A percentile compares a stretch with the other conserved stretches of the same genome.
These are phyloP conservation scores for Fallopia convolvulus DNA, from an alignment of 148 eudicot species.

Conservation along the genomic window DNA sequence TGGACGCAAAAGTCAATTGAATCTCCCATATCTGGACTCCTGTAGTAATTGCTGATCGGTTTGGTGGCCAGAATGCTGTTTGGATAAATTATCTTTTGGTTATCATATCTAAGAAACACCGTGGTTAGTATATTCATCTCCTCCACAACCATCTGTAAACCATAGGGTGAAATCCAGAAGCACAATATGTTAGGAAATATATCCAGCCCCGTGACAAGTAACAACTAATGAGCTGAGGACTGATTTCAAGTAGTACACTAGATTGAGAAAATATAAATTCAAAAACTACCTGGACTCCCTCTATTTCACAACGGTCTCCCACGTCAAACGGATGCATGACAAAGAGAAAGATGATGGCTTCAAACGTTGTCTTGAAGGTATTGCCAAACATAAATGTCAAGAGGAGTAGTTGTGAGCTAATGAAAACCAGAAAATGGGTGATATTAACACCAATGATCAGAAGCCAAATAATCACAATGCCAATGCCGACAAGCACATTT, in stretches of 20 bases:
- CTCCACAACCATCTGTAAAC: slow-evolving; percentile 69
- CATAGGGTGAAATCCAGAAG: background rate
- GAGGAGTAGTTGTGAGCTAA: slow-evolving; percentile 55
- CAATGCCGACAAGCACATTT: slow-evolving; percentile 39
- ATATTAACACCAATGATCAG: slow-evolving; percentile 51
- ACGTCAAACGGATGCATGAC: slow-evolving; percentile 62
- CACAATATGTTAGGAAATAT: background rate
- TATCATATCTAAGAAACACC: slow-evolving; percentile 55
- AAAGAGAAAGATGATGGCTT: slow-evolving; percentile 75
- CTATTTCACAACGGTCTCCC: slow-evolving; percentile 57
- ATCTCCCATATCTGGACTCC: slow-evolving; percentile 90
- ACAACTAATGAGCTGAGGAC: background rate
- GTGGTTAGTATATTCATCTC: slow-evolving; percentile 82
- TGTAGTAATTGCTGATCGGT: slow-evolving; percentile 59
- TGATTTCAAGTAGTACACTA: background rate
- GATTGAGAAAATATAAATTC: background rate
- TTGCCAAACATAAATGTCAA: slow-evolving; percentile 59
- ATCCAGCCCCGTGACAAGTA: background rate
- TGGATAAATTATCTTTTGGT: slow-evolving; percentile 70
- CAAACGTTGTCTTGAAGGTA: slow-evolving; percentile 72
- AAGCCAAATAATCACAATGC: slow-evolving; percentile 51
- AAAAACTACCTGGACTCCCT: slow-evolving; percentile 56
- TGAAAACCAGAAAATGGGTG: slow-evolving; percentile 49
- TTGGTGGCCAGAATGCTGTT: slow-evolving; percentile 69
- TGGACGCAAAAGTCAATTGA: slow-evolving; percentile 59